These are phyloP conservation scores for Colletotrichum sp. DNA, from an alignment of 2,329 filamentous ascomycete species.

Conservation along the genomic window DNA sequence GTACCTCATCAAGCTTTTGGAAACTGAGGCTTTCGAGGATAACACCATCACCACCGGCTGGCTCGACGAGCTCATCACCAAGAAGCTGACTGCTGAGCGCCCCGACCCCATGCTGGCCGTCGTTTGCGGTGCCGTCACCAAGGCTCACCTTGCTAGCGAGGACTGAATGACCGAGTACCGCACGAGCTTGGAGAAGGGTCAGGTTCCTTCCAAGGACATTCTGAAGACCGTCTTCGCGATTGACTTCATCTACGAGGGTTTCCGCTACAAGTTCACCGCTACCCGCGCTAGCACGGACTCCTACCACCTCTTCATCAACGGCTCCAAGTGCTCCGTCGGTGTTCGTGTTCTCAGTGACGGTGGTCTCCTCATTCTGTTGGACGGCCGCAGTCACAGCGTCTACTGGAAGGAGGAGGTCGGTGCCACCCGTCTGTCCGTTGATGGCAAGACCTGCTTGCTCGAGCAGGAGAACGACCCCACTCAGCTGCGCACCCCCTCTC, in stretches of 20 bases:
- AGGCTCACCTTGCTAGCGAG: constrained; percentile 95
- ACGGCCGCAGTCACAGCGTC: constrained; percentile 93
- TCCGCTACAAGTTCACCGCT: constrained; percentile 96
- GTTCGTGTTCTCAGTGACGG: constrained; percentile 93
- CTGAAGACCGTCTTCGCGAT: constrained; percentile 97
- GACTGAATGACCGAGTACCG: constrained; percentile 86
- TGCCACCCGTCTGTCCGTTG: constrained; percentile 92
- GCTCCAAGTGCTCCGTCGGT: constrained; percentile 92
- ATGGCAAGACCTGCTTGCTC: constrained; percentile 96
- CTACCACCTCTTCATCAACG: constrained; percentile 99
- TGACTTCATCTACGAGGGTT: constrained; percentile 98
- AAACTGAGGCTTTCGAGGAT: constrained; percentile 97
- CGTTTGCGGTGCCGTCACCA: constrained; percentile 91
- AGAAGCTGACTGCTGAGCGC: constrained; percentile 94
- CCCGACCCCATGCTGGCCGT: constrained; percentile 94
- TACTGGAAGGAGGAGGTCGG: constrained; percentile 99
- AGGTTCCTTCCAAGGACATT: constrained; percentile 95
- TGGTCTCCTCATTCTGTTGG: constrained; percentile 87
- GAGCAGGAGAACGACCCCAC: constrained; percentile 99
- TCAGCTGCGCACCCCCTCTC: constrained; percentile 91
- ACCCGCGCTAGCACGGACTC: constrained; percentile 91
- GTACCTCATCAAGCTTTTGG: constrained; percentile 97
- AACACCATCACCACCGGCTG: constrained; percentile 99
- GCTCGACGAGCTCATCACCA: constrained; percentile 98
- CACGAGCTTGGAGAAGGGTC: constrained; percentile 90